Evolutionary conservation across 2,329 filamentous ascomycete species (phyloP).

Genomic region (Aspergillus uvarum): DNA sequence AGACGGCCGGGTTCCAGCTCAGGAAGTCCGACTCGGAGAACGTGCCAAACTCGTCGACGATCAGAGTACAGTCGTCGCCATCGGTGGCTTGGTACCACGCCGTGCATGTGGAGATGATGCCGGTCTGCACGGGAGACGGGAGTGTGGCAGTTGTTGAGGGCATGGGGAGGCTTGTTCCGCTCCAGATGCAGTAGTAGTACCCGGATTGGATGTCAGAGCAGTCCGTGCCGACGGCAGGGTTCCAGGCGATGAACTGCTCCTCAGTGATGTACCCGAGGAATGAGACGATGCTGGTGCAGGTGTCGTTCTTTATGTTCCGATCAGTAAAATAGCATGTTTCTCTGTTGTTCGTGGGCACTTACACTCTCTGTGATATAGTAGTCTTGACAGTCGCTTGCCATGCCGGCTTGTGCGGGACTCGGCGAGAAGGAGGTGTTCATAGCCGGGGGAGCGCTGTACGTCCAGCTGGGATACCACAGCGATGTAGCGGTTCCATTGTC

Average conservation of each 20-base stretch:
- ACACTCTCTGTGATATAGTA: no score
- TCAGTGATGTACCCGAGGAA: background rate
- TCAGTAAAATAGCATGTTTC: no score
- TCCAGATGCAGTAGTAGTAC: background rate
- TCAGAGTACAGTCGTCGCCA: background rate
- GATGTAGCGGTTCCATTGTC: background rate
- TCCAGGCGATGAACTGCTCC: background rate
- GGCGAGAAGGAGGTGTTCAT: background rate
- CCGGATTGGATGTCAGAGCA: background rate
- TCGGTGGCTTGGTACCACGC: background rate
- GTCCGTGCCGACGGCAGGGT: background rate
- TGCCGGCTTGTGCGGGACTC: no score
- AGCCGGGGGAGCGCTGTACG: no score
- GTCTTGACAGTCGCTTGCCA: background rate
- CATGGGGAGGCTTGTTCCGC: background rate
- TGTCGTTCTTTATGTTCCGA: no score
- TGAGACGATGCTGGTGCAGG: background rate
- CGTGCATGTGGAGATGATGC: background rate
- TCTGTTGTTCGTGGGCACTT: no score
- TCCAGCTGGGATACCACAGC: background rate
- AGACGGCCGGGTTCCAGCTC: slow-evolving; percentile 9
- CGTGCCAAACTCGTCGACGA: background rate
- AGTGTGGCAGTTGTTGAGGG: background rate
- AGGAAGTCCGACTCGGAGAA: slow-evolving; percentile 12
- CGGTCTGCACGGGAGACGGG: background rate